Conservation (phyloP, 176 grass and related monocot species). For the Typha latifolia region DNA sequence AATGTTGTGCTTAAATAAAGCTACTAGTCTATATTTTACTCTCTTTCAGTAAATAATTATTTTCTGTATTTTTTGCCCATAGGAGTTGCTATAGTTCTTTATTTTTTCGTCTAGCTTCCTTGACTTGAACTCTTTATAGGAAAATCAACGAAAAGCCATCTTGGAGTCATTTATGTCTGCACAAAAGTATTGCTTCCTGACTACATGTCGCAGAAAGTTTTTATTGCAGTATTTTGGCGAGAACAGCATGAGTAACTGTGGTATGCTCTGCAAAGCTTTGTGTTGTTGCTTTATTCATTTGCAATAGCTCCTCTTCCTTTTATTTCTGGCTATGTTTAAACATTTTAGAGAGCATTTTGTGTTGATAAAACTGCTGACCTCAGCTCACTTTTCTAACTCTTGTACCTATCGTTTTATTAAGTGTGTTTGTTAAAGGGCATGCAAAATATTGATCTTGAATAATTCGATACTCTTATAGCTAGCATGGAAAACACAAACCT, state of each 20-base stretch:
- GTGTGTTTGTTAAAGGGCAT: constrained; percentile 7
- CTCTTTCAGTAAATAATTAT: background rate
- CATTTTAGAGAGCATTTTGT: background rate
- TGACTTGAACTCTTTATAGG: constrained; percentile 35
- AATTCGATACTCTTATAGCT: background rate
- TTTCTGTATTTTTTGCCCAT: constrained; percentile 14
- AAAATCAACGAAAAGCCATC: constrained; percentile 60
- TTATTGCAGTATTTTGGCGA: constrained; percentile 92
- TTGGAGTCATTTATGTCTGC: constrained; percentile 81
- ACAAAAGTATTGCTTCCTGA: constrained; percentile 76
- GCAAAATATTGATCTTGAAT: constrained; percentile 6
- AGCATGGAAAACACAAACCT: background rate
- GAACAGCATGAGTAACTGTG: constrained; percentile 37
- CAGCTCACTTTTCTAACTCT: background rate
- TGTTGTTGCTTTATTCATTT: constrained; percentile 3
- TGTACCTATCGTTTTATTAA: constrained; percentile 5
- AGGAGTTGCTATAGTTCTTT: constrained; percentile 1
- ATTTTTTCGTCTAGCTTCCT: constrained; percentile 6
- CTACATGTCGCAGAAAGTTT: constrained; percentile 68
- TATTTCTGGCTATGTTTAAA: background rate
- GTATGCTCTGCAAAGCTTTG: constrained; percentile 29
- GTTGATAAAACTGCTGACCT: background rate
- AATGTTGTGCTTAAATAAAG: background rate
- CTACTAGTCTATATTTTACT: constrained; percentile 4
- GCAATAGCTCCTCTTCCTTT: background rate